A percentile compares a stretch with the other conserved stretches of the same genome.
phyloP scores from a whole-genome alignment of 1,139 yeast genomes.

The Sugiyamaella japonica region DNA sequence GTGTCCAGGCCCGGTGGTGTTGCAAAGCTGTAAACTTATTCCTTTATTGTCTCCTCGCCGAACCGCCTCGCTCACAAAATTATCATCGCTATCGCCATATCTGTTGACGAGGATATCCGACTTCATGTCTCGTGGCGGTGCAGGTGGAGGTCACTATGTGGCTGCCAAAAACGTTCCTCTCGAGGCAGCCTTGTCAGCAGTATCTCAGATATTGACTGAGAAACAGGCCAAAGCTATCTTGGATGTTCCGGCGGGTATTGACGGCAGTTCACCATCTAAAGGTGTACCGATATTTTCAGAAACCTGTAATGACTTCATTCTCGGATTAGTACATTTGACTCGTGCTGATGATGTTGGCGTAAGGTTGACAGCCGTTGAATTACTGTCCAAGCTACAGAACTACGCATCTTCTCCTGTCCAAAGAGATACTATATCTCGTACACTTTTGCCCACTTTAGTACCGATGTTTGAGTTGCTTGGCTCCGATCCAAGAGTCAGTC shows the following conservation, averaged over 20 bases:
- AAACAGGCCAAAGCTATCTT: conserved; percentile 24
- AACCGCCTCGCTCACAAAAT: conserved; percentile 20
- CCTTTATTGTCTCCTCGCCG: conserved; percentile 31
- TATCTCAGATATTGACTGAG: conserved; percentile 33
- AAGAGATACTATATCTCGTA: conserved; percentile 31
- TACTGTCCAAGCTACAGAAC: conserved; percentile 36
- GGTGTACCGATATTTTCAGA: conserved; percentile 12
- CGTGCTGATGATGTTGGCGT: conserved; percentile 32
- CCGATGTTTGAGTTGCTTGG: conserved; percentile 34
- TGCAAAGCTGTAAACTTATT: conserved; percentile 31
- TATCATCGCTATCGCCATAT: conserved; percentile 21
- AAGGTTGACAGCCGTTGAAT: conserved; percentile 38
- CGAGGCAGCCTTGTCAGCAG: conserved; percentile 34
- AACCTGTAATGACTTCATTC: conserved; percentile 27
- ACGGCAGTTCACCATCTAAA: neutral
- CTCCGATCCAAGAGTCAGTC: conserved; percentile 34
- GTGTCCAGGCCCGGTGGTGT: conserved; percentile 25
- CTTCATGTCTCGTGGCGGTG: conserved; percentile 20
- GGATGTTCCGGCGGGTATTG: conserved; percentile 3
- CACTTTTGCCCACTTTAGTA: conserved; percentile 40
- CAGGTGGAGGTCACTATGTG: neutral
- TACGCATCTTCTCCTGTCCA: conserved; percentile 28
- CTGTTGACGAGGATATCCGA: conserved; percentile 25
- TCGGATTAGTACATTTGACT: conserved; percentile 32
- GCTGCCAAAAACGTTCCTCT: conserved; percentile 23